Conservation (phyloP, 2,329 filamentous ascomycete genomes). For the Aspergillus nomiae region DNA sequence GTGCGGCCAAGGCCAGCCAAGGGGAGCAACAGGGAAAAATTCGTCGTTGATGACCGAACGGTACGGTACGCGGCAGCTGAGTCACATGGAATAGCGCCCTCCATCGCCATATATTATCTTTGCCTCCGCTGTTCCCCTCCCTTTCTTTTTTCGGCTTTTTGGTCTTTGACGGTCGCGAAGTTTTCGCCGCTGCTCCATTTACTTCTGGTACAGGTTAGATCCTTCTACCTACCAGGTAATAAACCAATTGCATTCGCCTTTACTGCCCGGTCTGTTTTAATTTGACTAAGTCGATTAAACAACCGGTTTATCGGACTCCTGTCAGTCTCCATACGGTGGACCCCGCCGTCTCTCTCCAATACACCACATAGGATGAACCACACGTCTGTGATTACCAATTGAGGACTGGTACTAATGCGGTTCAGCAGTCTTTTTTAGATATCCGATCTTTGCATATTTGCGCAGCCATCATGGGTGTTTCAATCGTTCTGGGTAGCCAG, state of each 20-base stretch:
- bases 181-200: constrained; percentile 30
- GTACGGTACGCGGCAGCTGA: constrained; percentile 2
- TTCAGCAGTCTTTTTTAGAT: neutral
- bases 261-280: neutral
- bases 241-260: constrained; percentile 3
- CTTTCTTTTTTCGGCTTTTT: constrained; percentile 29
- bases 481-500: constrained; percentile 50
- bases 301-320: neutral
- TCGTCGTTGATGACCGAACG: neutral
- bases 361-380: neutral
- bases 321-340: neutral
- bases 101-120: constrained; percentile 18
- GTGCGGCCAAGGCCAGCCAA: neutral
- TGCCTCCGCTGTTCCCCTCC: constrained; percentile 18
- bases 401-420: neutral
- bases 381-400: neutral
- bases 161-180: constrained; percentile 30
- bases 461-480: constrained; percentile 35
- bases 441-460: neutral
- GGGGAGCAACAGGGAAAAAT: neutral
- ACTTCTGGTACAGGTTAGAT: constrained; percentile 12
- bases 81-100: neutral
- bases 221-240: neutral
- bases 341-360: neutral
- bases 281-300: neutral